A percentile compares a stretch with the other conserved stretches of the same genome.
These are phyloP conservation scores for Pseudoneurospora amorphoporcata DNA, from an alignment of 495 filamentous ascomycete species.

Conservation along the genomic window DNA sequence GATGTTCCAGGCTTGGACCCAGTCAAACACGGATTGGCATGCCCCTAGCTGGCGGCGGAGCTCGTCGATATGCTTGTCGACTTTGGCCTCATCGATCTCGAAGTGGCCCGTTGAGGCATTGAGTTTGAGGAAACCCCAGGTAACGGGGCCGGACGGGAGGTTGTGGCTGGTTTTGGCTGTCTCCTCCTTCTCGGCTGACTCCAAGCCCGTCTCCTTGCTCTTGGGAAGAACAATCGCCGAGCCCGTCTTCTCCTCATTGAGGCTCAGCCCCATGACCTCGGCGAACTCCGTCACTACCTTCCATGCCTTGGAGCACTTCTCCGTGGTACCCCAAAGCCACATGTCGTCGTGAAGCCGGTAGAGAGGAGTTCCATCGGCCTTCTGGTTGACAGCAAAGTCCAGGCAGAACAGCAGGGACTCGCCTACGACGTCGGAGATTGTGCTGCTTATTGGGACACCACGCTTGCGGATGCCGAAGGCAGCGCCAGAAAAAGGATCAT, in stretches of 20 bases:
- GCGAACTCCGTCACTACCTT: conserved; percentile 42
- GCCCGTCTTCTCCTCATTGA: conserved; percentile 54
- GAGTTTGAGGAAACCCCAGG: conserved; percentile 54
- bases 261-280: conserved; percentile 43
- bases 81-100: conserved; percentile 48
- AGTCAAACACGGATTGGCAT: conserved; percentile 46
- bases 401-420: conserved; percentile 56
- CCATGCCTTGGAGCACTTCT: conserved; percentile 51
- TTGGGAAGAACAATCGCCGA: conserved; percentile 28
- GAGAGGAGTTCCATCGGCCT: conserved; percentile 38
- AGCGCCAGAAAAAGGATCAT: conserved; percentile 8
- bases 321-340: conserved; percentile 54
- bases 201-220: neutral
- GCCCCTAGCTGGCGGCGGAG: conserved; percentile 45
- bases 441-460: conserved; percentile 50
- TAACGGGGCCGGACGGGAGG: conserved; percentile 47
- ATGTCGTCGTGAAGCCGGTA: conserved; percentile 63
- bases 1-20: conserved; percentile 55
- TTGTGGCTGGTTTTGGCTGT: neutral
- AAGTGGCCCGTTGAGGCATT: conserved; percentile 44
- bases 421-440: conserved; percentile 47
- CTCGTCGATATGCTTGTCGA: conserved; percentile 51
- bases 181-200: neutral
- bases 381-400: conserved; percentile 56
- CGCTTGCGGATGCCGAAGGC: conserved; percentile 34